Conservation (phyloP, 495 filamentous ascomycete species). For the Neurospora sp. region DNA sequence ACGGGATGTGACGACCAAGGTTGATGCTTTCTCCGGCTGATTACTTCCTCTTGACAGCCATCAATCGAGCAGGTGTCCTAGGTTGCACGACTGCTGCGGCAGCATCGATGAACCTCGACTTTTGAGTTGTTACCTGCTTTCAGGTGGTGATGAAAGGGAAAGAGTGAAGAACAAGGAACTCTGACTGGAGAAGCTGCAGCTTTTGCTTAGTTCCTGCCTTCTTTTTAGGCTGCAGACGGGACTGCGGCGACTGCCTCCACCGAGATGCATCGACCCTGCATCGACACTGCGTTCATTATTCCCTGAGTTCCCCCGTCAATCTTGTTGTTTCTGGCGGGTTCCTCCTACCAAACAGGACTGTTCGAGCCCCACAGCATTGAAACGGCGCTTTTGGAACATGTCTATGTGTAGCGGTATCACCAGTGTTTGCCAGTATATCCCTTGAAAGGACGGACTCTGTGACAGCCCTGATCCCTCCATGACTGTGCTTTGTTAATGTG, state of each 20-base stretch:
- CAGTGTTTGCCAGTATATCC: background rate
- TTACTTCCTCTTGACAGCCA: background rate
- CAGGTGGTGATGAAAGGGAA: background rate
- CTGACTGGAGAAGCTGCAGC: background rate
- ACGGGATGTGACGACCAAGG: background rate
- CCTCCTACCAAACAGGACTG: background rate
- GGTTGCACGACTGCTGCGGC: background rate
- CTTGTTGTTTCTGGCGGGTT: background rate
- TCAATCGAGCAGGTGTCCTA: background rate
- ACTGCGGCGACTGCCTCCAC: background rate
- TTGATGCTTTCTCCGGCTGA: background rate
- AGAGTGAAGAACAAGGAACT: background rate
- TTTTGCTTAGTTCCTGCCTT: background rate
- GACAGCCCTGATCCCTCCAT: background rate
- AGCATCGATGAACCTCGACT: background rate
- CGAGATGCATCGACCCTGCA: background rate
- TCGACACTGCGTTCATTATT: background rate
- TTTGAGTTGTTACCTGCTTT: background rate
- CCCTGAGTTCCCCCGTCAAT: background rate
- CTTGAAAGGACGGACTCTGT: background rate
- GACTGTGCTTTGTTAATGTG: background rate
- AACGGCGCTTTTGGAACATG: background rate
- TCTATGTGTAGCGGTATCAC: background rate
- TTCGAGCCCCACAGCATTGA: background rate
- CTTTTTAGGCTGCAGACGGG: background rate